Percentiles rank a stretch among this genome's conserved stretches.
Conservation (phyloP, 768 basidiomycete genomes). For the Leccinum aurantiacum region DNA sequence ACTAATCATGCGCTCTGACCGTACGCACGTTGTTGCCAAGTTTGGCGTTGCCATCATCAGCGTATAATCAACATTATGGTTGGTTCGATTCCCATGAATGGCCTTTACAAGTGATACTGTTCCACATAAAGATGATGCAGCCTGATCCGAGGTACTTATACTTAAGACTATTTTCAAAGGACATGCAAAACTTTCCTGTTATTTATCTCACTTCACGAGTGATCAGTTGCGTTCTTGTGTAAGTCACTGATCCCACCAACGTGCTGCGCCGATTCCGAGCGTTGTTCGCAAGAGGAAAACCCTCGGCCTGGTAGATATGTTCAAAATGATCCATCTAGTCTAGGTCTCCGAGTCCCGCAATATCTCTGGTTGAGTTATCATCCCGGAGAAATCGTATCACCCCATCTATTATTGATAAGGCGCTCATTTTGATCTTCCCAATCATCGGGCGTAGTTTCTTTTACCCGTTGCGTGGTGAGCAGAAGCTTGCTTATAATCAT, state of each 20-base stretch:
- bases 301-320: too few relatives aligned
- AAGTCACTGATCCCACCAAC: background rate
- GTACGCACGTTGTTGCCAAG: constrained; percentile 1
- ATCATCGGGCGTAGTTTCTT: background rate
- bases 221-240: too few relatives aligned
- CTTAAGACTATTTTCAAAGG: background rate
- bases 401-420: background rate
- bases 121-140: background rate
- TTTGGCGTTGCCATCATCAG: background rate
- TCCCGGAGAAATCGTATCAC: background rate
- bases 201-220: background rate
- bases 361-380: background rate
- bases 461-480: background rate
- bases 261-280: background rate
- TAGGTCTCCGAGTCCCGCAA: background rate
- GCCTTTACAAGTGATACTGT: background rate
- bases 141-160: background rate
- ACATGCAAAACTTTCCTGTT: background rate
- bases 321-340: background rate
- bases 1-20: constrained; percentile 4
- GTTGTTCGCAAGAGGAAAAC: background rate
- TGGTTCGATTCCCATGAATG: background rate
- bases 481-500: background rate
- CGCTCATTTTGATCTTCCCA: background rate
- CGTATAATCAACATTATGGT: background rate